Evolutionary conservation across 257 asterid genomes (phyloP).

Genomic region (Ajuga chamaepitys): DNA sequence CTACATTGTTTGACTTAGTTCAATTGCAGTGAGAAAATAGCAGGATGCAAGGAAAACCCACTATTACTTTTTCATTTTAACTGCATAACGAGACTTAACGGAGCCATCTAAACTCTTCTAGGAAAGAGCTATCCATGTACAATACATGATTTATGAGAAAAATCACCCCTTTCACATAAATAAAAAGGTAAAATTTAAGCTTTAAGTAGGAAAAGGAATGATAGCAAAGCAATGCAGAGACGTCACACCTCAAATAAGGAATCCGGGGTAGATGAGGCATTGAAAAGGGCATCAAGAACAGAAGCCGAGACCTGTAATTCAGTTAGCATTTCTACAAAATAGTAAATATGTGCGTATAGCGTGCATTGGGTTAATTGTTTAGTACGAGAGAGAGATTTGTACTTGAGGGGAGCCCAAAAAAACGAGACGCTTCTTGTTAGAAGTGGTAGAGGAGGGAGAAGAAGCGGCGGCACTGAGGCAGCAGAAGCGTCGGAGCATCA

Average conservation of each 20-base stretch:
- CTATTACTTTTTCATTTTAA: background rate
- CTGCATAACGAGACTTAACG: background rate
- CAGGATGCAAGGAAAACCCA: background rate
- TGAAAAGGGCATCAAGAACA: constrained; percentile 68
- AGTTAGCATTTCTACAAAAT: background rate
- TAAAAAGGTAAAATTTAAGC: background rate
- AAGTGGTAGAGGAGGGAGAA: constrained; percentile 22
- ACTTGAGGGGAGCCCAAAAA: constrained; percentile 87
- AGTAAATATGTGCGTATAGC: background rate
- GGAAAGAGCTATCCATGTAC: background rate
- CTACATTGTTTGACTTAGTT: background rate
- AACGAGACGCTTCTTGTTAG: constrained; percentile 61
- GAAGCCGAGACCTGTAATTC: constrained; percentile 61
- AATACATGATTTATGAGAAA: background rate
- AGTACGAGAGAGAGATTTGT: background rate
- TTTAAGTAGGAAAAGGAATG: background rate
- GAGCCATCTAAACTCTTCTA: background rate
- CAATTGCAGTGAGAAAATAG: background rate
- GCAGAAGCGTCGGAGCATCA: constrained; percentile 73
- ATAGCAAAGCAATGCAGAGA: background rate
- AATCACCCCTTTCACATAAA: background rate
- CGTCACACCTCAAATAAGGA: constrained; percentile 36
- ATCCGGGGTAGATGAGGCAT: constrained; percentile 63
- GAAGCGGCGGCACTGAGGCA: constrained; percentile 41
- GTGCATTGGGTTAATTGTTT: background rate